Evolutionary conservation across 1,284 basidiomycete species (phyloP), one percentile per base, ranked within the genome.

Genomic region (Trametes sp.): DNA sequence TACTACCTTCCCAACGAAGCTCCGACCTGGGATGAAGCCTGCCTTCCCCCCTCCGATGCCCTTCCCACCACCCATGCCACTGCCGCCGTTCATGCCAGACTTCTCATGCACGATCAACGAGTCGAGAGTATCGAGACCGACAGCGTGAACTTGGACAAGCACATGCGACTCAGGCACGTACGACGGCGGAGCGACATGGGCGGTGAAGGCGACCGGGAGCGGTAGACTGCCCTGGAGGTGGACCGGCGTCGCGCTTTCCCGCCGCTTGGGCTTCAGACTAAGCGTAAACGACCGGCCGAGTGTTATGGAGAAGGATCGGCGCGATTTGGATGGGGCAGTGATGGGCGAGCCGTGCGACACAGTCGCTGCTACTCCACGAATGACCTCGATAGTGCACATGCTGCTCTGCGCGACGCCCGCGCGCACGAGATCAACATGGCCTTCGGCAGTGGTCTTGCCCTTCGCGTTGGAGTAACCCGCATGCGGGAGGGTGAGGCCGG

Each of bases 61-160:
- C 44, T 67, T 74, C 54, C 61, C 69, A 51, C 63, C 70, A 46
- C 62, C 69, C 16, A 41, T n/a, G 44, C 54, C 61, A 7, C 63
- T 62, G 49, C 46, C 49, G 14, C 62, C 61, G 45, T 55, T 50
- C 59, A 63, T 60, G 8, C 62, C 67, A 38, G 74, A 73, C 67
- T 82, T 83, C 26, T 81, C 77, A 38, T 81, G 81, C 10, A 87
- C 85, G 29, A 90, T 81, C 51, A 89, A 77, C 26, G 83, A 83
- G 77, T 96, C 94, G 5, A 89, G 76, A 14, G 82, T 81, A 72
- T 96, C 94, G 45, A 96, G 74, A 2, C 87, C 93, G 0, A 93
- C 92, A 9, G 91, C 93, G 81, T 92, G 93, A 1, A 96, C 90
- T 71, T 95, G 93, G 10, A 96, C 87, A 16, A 96, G 79, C 5